Evolutionary conservation across 2,329 filamentous ascomycete species (phyloP).

Genomic region (Phyllosticta citrichinensis): DNA sequence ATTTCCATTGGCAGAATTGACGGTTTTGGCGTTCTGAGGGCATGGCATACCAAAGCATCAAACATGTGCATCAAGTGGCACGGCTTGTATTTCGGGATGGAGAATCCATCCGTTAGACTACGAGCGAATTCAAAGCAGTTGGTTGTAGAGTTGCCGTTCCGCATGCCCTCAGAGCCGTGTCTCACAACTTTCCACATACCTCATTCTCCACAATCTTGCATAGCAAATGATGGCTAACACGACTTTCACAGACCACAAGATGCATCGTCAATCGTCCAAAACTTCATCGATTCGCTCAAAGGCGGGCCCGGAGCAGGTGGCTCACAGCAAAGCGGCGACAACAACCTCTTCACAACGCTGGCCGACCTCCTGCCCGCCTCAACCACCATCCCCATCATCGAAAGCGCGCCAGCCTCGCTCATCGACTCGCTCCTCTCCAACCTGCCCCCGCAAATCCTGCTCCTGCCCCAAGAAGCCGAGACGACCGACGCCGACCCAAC

Average conservation of each 20-base stretch:
- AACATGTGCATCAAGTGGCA: not conserved
- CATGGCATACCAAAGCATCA: constrained; percentile 3
- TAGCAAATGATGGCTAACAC: not conserved
- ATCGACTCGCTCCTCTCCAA: constrained; percentile 67
- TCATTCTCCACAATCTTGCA: not conserved
- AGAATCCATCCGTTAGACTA: not conserved
- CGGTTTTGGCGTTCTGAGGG: constrained; percentile 6
- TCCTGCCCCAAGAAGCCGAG: constrained; percentile 61
- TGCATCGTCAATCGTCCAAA: constrained; percentile 70
- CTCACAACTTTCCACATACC: not conserved
- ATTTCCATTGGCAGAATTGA: constrained; percentile 12
- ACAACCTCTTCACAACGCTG: constrained; percentile 67
- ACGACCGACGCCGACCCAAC: constrained; percentile 56
- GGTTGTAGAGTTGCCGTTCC: not conserved
- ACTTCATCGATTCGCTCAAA: constrained; percentile 76
- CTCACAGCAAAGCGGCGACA: constrained; percentile 27
- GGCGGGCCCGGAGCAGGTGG: constrained; percentile 37
- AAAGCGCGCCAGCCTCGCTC: constrained; percentile 52
- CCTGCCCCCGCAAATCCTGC: constrained; percentile 67
- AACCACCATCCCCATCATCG: constrained; percentile 68
- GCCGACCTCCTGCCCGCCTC: constrained; percentile 73
- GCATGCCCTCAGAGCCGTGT: constrained; percentile 5
- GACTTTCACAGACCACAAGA: constrained; percentile 38
- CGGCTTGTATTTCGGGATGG: not conserved
- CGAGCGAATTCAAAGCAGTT: constrained; percentile 7